phyloP scores from a whole-genome alignment of 495 filamentous ascomycete genomes.

The Massariosphaeria phaeospora region DNA sequence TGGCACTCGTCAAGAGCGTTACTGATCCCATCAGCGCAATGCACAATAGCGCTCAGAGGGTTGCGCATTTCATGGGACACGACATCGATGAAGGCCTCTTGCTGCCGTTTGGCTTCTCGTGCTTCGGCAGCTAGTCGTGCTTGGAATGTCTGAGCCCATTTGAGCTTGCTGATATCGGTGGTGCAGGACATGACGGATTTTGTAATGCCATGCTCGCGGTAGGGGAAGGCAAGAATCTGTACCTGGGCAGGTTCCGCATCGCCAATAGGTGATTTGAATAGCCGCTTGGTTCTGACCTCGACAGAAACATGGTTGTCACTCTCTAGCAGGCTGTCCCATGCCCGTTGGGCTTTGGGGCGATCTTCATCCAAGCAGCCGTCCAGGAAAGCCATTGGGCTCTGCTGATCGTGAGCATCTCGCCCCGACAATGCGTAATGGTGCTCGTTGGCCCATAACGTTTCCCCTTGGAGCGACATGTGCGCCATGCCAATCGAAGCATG shows the following conservation, averaged over 20 bases:
- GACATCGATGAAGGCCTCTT: conserved; percentile 29
- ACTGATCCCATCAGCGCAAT: conserved; percentile 37
- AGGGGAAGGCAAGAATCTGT: conserved; percentile 19
- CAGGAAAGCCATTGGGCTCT: background rate
- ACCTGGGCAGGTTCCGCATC: conserved; percentile 19
- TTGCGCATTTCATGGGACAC: conserved; percentile 39
- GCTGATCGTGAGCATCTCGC: background rate
- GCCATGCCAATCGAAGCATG: conserved; percentile 27
- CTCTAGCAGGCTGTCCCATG: background rate
- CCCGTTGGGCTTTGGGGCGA: conserved; percentile 1
- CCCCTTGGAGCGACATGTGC: conserved; percentile 10
- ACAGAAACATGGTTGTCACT: conserved; percentile 13
- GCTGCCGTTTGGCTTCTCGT: conserved; percentile 35
- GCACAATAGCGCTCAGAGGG: conserved; percentile 38
- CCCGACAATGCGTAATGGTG: conserved; percentile 17
- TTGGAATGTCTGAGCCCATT: conserved; percentile 34
- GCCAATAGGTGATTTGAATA: conserved; percentile 18
- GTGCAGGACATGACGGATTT: conserved; percentile 25
- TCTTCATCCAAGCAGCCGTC: conserved; percentile 19
- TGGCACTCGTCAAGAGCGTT: conserved; percentile 11
- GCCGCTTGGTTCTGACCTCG: conserved; percentile 16
- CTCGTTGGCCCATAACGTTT: conserved; percentile 25
- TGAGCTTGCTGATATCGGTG: conserved; percentile 36
- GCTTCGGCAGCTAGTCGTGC: conserved; percentile 34
- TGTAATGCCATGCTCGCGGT: conserved; percentile 14